A percentile compares a stretch with the other conserved stretches of the same genome.
These are phyloP conservation scores for Talaromyces albobiverticillius DNA, from an alignment of 2,329 filamentous ascomycete genomes.

Conservation along the genomic window DNA sequence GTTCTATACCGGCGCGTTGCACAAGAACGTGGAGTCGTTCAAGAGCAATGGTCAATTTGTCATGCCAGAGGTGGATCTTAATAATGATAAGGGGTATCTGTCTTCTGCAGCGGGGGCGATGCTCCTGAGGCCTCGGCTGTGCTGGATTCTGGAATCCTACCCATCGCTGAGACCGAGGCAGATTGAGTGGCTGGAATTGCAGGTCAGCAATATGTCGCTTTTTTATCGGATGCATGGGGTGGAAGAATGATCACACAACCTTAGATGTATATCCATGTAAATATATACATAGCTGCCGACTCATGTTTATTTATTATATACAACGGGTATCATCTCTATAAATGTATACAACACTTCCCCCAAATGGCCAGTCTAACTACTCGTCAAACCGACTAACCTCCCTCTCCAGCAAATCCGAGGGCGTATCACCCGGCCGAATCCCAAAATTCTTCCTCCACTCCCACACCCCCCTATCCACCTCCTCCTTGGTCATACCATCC, in stretches of 20 bases:
- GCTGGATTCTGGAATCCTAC: conserved; percentile 1
- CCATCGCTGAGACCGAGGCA: neutral
- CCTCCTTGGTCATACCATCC: conserved; percentile 72
- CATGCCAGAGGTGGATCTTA: neutral
- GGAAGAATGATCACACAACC: neutral
- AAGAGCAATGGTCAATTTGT: neutral
- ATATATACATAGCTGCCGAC: too few relatives aligned
- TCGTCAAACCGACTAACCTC: conserved; percentile 15
- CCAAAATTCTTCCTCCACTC: conserved; percentile 65
- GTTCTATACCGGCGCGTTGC: conserved; percentile 2
- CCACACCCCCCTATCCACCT: conserved; percentile 74
- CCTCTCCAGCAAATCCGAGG: conserved; percentile 9
- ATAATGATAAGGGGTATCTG: neutral
- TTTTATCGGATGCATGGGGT: conserved; percentile 1
- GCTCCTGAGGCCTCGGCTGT: conserved; percentile 2
- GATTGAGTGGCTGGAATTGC: neutral
- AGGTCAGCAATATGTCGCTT: neutral
- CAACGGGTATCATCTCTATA: neutral
- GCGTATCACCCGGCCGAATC: conserved; percentile 12
- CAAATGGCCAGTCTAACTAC: neutral
- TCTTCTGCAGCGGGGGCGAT: neutral
- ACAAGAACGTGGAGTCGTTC: neutral
- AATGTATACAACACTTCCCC: neutral
- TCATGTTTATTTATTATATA: too few relatives aligned
- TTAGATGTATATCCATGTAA: too few relatives aligned